A percentile compares a stretch with the other conserved stretches of the same genome.
Evolutionary conservation across 805 yeast genomes (phyloP).

Genomic region (Pichia membranifaciens): DNA sequence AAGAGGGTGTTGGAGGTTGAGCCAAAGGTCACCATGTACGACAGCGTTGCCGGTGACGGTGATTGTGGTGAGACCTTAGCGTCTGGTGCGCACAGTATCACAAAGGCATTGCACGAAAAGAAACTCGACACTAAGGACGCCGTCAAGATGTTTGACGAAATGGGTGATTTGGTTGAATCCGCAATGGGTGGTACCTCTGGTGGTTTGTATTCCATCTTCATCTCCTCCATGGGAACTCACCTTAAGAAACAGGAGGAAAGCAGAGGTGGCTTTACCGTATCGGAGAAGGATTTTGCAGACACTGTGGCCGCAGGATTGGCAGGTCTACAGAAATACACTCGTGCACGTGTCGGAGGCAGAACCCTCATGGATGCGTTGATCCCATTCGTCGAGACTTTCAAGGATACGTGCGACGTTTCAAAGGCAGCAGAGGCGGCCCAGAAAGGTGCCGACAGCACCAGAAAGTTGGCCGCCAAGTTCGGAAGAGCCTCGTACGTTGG

Average conservation of each 20-base stretch:
- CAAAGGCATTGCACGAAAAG: constrained; percentile 41
- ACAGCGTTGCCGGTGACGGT: constrained; percentile 91
- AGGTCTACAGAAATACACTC: constrained; percentile 77
- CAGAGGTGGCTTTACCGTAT: constrained; percentile 27
- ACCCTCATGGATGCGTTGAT: constrained; percentile 84
- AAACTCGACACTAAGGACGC: constrained; percentile 41
- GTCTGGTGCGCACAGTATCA: constrained; percentile 71
- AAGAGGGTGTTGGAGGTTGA: constrained; percentile 55
- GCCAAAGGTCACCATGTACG: constrained; percentile 78
- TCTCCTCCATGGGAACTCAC: constrained; percentile 64
- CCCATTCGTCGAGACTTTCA: constrained; percentile 71
- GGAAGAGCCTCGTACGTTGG: constrained; percentile 91
- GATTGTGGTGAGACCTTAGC: constrained; percentile 93
- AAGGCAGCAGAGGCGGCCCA: constrained; percentile 66
- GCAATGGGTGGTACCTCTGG: constrained; percentile 99
- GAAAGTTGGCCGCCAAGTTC: constrained; percentile 71
- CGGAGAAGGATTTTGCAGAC: constrained; percentile 35
- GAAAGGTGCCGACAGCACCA: constrained; percentile 72
- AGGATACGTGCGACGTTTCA: constrained; percentile 42
- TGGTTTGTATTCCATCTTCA: constrained; percentile 79
- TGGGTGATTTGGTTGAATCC: constrained; percentile 75
- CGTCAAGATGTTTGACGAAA: constrained; percentile 54
- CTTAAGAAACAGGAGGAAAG: constrained; percentile 35
- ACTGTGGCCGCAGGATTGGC: constrained; percentile 56
- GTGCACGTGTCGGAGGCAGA: constrained; percentile 84